Base-by-base conservation (phyloP, 768 basidiomycete genomes). In the Russula abietina region DNA sequence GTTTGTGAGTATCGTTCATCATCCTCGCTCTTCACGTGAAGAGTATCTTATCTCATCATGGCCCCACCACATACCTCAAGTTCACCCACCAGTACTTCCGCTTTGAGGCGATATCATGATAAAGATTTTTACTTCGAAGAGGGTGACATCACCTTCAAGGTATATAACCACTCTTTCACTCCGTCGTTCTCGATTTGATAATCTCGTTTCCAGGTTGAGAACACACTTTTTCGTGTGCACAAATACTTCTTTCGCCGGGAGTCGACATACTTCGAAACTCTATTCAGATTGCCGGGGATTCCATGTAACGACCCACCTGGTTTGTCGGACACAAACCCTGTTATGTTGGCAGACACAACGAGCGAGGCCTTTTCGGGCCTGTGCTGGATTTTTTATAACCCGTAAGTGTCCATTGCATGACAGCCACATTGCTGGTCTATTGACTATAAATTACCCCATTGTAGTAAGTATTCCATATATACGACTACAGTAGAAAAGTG, bases 201-300 rank as follows among this genome's bases (percentile, higher is more conserved):
- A 19, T 48, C 17, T 22, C 9, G 50, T 39, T 17, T 12, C 41
- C 28, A 88, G 86, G 82, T 83, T 17, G 83, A 85, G 53, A 78
- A 83, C 59, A 71, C 75, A 4, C 73, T 81, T 0, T 88, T 85
- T 64, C 74, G 80, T 0, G 77, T 89, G 0, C 86, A 87, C 61
- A 76, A 80, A 0, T 83, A 81, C 49, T 86, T 87, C 54, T 85
- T 89, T 43, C 76, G 78, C n/a, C 75, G 86, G 0, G 85, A 89
- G 56, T 87, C 85, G 0, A 55, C 71, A 0, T 77, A 73, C 33
- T 86, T 87, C 70, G 64, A 65, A 19, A 63, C 69, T 17, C 57
- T 66, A 49, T 69, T 74, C 30, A 60, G 52, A n/a, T n/a, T n/a
- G n/a, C n/a, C n/a, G n/a, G n/a, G n/a, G n/a, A n/a, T n/a, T 17